Base-by-base conservation (phyloP, 2,329 filamentous ascomycete species). In the Verticillium nubilum region DNA sequence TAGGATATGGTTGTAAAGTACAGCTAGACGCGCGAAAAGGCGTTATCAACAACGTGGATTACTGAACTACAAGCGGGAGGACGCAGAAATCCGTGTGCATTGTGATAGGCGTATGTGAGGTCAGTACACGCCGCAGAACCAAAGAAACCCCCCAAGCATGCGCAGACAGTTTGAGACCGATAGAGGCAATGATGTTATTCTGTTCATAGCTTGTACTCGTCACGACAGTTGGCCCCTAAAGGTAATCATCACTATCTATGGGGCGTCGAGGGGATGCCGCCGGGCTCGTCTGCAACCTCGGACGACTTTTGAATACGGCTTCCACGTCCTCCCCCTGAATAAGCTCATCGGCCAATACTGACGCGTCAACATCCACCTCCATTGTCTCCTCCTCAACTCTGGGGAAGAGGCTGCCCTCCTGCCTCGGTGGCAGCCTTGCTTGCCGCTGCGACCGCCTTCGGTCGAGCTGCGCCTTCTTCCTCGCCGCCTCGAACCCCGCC, bases 291-390 rank as follows among this genome's bases (percentile, higher is more conserved):
- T 88, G 87, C 65, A 97, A 86, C 72, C 87, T 89, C 0, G 93
- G 93, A 64, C 93, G 76, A 63, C 90, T 93, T 74, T 88, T 91
- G 71, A 97, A 97, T 1, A 97, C 88, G 27, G 88, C 89, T 61
- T 90, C 88, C 72, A 92, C 90, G 61, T 96, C 91, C 64, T 91
- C 87, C 58, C 17, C 81, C 17, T 64, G 81, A 59, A 96, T 86
- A 47, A 96, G 74, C 63, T 88, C 83, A 68, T 94, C 88, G 0
- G 83, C 80, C 9, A 90, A 80, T 1, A 86, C 80, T 26, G 72
- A 67, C n/a, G 73, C 69, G 31, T 72, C 69, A 35, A 66, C 73
- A 7, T 69, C 72, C 19, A 66, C 73, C 59, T 63, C 63, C 56
- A 13, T 63, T 56, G 29, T 60, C 56, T 78, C 80, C 65, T 85